A percentile compares a stretch with the other conserved stretches of the same genome.
These are phyloP conservation scores for Lactarius sanguifluus DNA, from an alignment of 768 basidiomycete species.

Conservation along the genomic window DNA sequence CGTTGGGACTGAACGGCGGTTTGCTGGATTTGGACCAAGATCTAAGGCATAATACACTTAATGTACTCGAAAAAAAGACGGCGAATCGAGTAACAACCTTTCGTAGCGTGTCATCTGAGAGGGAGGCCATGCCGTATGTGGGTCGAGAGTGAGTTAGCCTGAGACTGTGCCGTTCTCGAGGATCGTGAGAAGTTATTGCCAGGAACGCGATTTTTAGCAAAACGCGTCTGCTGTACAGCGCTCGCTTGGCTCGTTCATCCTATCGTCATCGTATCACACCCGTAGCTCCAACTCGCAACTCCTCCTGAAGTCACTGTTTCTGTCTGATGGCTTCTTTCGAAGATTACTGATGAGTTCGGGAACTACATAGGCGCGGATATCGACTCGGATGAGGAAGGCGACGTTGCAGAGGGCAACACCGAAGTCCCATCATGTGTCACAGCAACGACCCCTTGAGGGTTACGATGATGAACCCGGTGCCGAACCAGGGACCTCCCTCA, in stretches of 20 bases:
- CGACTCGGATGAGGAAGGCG: conserved; percentile 80
- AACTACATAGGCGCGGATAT: conserved; percentile 97
- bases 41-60: conserved; percentile 48
- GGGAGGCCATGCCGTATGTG: conserved; percentile 34
- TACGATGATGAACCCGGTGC: conserved; percentile 63
- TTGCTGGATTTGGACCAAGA: conserved; percentile 89
- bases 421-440: conserved; percentile 41
- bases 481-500: conserved; percentile 60
- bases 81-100: conserved; percentile 48
- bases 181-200: conserved; percentile 16
- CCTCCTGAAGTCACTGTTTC: background rate
- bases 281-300: conserved; percentile 3
- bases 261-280: background rate
- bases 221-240: background rate
- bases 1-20: conserved; percentile 85
- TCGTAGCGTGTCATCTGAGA: conserved; percentile 72
- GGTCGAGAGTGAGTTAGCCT: background rate
- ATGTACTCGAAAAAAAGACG: background rate
- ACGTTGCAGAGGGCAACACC: conserved; percentile 49
- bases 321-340: conserved; percentile 56
- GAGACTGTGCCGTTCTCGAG: too few relatives aligned
- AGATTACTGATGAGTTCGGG: conserved; percentile 92
- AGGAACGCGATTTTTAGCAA: conserved; percentile 18
- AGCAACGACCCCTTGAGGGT: conserved; percentile 67
- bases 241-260: background rate